Base-by-base conservation (phyloP, 2,329 filamentous ascomycete genomes). In the Beauveria caledonica region DNA sequence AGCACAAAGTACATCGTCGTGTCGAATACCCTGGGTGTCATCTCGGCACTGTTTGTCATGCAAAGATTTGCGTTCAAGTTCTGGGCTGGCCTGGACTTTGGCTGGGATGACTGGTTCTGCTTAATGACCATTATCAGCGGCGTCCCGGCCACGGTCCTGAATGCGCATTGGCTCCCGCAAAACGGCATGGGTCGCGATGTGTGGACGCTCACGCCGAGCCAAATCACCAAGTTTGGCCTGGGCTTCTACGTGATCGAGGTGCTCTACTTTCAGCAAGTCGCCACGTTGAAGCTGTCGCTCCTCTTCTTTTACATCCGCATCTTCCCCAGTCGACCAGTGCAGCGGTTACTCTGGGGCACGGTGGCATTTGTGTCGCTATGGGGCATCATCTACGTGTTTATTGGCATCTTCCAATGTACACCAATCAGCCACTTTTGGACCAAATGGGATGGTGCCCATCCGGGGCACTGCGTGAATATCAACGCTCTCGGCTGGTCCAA, bases 251-350 rank as follows among this genome's bases (percentile, higher is more conserved):
- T 72, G 7, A 64, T 73, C 3, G 71, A 75, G 45, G 66, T 74
- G 0, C 66, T 77, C 21, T 78, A 78, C 64, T 72, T 77, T 63
- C 33, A 69, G 0, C 68, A 73, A 36, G 68, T 75, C 56, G 69
- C 71, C 11, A 63, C 76, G 5, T 68, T 75, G 45, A 77, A 78
- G 64, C 65, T 76, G 25, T 74, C 76, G 1, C 64, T 79, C 11
- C 63, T 77, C 7, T 69, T 73, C 60, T 76, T 79, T 62, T 78
- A 77, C 59, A 67, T 76, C 17, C 68, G 72, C 19, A 74, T 78
- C 50, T 78, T 78, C 44, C 73, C 74, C 0, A 66, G 67, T 0
- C 63, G 54, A 7, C 61, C 44, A 0, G 70, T 74, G 21, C 66
- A 68, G 5, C 64, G 66, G 8, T 19, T 73, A 13, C 65, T 77